Conservation (phyloP, 352 stramenopile genomes). For the Phytophthora palmivora region DNA sequence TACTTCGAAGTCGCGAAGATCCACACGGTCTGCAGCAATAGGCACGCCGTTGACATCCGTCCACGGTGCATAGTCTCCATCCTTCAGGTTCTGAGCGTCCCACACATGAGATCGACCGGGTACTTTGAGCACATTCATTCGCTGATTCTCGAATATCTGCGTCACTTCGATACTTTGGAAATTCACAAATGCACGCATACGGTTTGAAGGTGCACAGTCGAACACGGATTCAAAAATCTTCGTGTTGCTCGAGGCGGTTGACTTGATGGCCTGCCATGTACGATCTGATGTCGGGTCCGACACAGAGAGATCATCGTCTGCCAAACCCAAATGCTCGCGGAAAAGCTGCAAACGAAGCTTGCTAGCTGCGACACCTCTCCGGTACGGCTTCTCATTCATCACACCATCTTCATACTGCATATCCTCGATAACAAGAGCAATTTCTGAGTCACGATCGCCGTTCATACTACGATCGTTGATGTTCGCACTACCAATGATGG, state of each 20-base stretch:
- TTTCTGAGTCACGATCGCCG: constrained; percentile 90
- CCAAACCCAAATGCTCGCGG: constrained; percentile 78
- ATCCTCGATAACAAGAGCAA: constrained; percentile 86
- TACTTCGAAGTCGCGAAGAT: too few species aligned
- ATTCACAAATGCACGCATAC: constrained; percentile 75
- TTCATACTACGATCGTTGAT: constrained; percentile 97
- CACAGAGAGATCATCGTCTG: constrained; percentile 61
- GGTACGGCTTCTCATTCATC: constrained; percentile 81
- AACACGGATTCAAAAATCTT: constrained; percentile 87
- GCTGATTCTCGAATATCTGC: too few species aligned
- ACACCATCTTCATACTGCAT: constrained; percentile 78
- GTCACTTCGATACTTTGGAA: too few species aligned
- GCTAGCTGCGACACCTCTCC: constrained; percentile 64
- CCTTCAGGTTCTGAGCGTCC: too few species aligned
- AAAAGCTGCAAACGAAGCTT: constrained; percentile 83
- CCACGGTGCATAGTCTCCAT: too few species aligned
- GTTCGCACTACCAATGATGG: constrained; percentile 94
- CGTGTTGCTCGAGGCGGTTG: constrained; percentile 67
- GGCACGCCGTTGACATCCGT: too few species aligned
- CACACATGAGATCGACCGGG: too few species aligned
- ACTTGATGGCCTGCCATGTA: constrained; percentile 73
- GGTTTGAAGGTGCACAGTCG: constrained; percentile 84
- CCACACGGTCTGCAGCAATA: too few species aligned
- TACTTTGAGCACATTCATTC: too few species aligned
- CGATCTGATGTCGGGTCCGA: constrained; percentile 64